These are phyloP conservation scores for Cryptococcus sp. DNA, from an alignment of 1,284 basidiomycete genomes.

Conservation along the genomic window DNA sequence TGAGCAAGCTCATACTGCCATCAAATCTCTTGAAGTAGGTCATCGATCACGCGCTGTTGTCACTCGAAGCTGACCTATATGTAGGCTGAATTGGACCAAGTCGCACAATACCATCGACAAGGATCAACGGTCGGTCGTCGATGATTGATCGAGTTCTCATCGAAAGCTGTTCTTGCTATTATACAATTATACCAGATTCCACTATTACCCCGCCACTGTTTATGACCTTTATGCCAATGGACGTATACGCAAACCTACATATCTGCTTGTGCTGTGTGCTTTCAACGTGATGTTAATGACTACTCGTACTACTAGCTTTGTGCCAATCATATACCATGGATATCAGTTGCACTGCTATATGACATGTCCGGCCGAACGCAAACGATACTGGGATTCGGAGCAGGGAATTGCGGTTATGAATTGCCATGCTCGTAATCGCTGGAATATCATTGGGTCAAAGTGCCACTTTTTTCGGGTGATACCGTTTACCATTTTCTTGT, in stretches of 20 bases:
- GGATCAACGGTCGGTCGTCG: conserved; percentile 48
- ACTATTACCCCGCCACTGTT: conserved; percentile 1
- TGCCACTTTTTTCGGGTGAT: too few species aligned
- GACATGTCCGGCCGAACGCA: too few species aligned
- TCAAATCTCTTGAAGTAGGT: conserved; percentile 76
- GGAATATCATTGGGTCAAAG: too few species aligned
- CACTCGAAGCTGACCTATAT: not conserved
- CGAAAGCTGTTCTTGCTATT: too few species aligned
- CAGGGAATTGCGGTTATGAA: too few species aligned
- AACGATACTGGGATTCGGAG: too few species aligned
- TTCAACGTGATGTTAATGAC: too few species aligned
- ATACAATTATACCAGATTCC: not conserved
- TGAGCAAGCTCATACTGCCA: conserved; percentile 85
- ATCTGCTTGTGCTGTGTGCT: not conserved
- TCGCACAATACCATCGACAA: conserved; percentile 73
- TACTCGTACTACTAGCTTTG: too few species aligned
- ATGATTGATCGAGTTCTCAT: conserved; percentile 5
- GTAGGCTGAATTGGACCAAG: conserved; percentile 75
- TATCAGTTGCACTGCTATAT: too few species aligned
- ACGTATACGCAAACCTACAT: not conserved
- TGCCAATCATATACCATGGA: too few species aligned
- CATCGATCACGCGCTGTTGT: not conserved
- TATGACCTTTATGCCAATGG: conserved; percentile 13
- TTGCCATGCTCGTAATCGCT: too few species aligned
- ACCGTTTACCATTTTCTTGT: too few species aligned